Conservation (phyloP, 441 rosid genomes). For the Macaranga tanarius region DNA sequence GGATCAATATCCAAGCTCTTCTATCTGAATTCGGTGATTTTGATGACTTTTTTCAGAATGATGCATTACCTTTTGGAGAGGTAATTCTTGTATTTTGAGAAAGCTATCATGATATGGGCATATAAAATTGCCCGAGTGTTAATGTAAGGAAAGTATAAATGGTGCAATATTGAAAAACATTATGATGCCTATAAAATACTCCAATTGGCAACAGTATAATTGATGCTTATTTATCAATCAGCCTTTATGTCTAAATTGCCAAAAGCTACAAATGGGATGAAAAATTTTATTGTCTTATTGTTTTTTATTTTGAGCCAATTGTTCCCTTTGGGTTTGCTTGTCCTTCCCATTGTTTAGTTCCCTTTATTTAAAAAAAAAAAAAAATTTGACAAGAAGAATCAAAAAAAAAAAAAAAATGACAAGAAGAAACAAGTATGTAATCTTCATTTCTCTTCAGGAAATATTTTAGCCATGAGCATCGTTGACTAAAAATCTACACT, state of each 20-base stretch:
- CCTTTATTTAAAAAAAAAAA: neutral
- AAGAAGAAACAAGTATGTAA: neutral
- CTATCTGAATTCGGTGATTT: conserved; percentile 99
- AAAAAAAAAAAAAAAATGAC: too few relatives aligned
- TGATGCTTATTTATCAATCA: neutral
- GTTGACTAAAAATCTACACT: neutral
- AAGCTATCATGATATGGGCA: neutral
- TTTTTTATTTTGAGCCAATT: neutral
- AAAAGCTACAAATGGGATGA: neutral
- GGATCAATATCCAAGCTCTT: conserved; percentile 94
- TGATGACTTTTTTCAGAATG: conserved; percentile 97
- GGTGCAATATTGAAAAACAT: neutral
- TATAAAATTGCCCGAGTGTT: neutral
- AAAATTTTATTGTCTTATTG: neutral
- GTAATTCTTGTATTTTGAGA: conserved; percentile 40
- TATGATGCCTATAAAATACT: neutral
- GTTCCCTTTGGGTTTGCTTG: conserved; percentile 12
- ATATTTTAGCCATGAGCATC: neutral
- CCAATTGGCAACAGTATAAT: neutral
- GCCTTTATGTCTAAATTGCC: neutral
- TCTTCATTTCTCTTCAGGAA: too few relatives aligned
- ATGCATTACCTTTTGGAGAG: conserved; percentile 98
- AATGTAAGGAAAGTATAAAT: neutral
- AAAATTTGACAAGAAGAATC: too few relatives aligned
- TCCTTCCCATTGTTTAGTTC: neutral